Conservation (phyloP, 106 monocot genomes). For the Cymbidium sinense region DNA sequence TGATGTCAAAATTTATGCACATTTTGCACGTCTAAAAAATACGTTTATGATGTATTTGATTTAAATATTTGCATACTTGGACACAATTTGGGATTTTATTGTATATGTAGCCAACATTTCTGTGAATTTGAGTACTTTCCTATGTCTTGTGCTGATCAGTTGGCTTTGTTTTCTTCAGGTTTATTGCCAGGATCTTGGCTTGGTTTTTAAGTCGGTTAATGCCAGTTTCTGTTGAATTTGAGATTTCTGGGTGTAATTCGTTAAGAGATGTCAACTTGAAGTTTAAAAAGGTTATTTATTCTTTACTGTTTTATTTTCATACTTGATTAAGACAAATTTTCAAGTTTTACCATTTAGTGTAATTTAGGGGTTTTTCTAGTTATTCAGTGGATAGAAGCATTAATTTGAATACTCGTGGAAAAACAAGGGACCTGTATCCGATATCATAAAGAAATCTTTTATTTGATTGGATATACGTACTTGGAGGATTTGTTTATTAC, state of each 20-base stretch:
- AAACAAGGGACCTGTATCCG: background rate
- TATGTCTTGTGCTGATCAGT: background rate
- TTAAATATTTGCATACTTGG: background rate
- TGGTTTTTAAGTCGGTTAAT: slow-evolving; percentile 1
- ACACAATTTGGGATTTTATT: background rate
- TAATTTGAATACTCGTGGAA: background rate
- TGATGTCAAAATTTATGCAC: background rate
- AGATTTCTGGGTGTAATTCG: background rate
- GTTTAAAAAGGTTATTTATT: slow-evolving; percentile 2
- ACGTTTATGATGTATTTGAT: too few relatives aligned
- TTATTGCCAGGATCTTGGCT: background rate
- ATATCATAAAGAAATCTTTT: background rate
- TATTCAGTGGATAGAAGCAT: background rate
- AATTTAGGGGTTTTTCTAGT: background rate
- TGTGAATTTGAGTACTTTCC: background rate
- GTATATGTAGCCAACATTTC: background rate
- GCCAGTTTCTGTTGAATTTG: slow-evolving; percentile 1
- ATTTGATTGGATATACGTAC: background rate
- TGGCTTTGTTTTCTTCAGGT: slow-evolving; percentile 3
- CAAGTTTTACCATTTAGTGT: background rate
- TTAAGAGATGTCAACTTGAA: slow-evolving; percentile 4
- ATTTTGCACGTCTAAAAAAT: background rate
- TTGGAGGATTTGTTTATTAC: background rate
- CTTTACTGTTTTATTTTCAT: background rate
- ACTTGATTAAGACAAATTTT: background rate